Percentiles rank a stretch among this genome's conserved stretches.
These are phyloP conservation scores for Salix purpurea DNA, from an alignment of 345 rosid genomes.

Conservation along the genomic window DNA sequence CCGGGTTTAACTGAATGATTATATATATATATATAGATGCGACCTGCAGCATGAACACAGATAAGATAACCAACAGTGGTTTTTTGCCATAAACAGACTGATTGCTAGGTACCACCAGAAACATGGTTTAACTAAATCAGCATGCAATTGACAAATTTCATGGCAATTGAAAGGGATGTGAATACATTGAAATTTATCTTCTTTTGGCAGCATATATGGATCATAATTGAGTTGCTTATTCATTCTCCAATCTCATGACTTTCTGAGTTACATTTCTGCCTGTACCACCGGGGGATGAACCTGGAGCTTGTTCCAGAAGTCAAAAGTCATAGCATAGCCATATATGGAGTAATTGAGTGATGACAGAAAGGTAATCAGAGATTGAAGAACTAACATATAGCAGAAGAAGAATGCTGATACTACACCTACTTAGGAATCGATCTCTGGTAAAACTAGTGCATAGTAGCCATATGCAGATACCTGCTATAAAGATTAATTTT, in stretches of 20 bases:
- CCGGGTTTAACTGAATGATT: background rate
- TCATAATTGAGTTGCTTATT: background rate
- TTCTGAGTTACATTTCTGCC: background rate
- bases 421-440: background rate
- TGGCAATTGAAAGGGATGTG: background rate
- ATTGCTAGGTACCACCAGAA: background rate
- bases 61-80: background rate
- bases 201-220: background rate
- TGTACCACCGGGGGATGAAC: background rate
- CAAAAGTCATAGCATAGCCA: background rate
- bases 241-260: background rate
- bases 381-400: background rate
- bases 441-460: background rate
- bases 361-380: background rate
- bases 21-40: background rate
- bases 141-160: background rate
- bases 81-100: background rate
- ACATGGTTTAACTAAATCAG: background rate
- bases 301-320: background rate
- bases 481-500: background rate
- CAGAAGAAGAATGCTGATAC: background rate
- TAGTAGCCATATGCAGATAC: background rate
- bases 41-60: background rate
- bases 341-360: background rate
- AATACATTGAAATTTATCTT: background rate